A percentile compares a stretch with the other conserved stretches of the same genome.
phyloP scores from a whole-genome alignment of 768 basidiomycete species.

The Lyophyllum semitale region DNA sequence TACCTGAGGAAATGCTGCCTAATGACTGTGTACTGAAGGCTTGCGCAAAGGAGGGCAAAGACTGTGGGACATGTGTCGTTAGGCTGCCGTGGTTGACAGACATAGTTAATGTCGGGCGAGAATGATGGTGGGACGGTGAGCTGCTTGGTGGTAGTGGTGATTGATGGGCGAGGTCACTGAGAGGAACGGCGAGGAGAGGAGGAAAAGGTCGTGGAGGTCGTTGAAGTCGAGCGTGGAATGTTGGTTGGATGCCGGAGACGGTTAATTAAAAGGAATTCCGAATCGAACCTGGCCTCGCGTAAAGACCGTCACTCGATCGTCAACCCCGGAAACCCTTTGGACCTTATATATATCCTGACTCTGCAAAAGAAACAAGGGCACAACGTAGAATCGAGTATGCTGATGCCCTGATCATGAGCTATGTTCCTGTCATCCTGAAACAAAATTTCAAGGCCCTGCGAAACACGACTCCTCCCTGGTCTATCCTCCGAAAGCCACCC shows the following conservation, averaged over 20 bases:
- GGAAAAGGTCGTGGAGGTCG: background rate
- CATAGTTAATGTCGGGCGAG: conserved; percentile 27
- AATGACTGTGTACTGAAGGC: conserved; percentile 66
- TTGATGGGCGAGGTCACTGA: conserved; percentile 8
- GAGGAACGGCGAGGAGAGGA: conserved; percentile 3
- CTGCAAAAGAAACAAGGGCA: background rate
- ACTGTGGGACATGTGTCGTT: conserved; percentile 52
- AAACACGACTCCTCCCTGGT: background rate
- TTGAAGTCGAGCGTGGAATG: conserved; percentile 10
- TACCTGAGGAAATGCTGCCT: conserved; percentile 46
- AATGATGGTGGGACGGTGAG: background rate
- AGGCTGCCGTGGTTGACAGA: conserved; percentile 43
- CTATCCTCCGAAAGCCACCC: background rate
- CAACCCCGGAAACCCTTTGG: conserved; percentile 1
- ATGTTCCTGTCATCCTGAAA: conserved; percentile 15
- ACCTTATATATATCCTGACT: conserved; percentile 11
- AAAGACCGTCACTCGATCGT: conserved; percentile 15
- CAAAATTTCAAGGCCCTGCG: background rate
- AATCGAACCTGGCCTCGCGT: conserved; percentile 21
- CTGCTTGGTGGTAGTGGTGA: no score
- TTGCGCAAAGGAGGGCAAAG: conserved; percentile 79
- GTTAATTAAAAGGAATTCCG: conserved; percentile 28
- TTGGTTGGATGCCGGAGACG: conserved; percentile 18
- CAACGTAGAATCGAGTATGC: background rate
- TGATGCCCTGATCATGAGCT: background rate